Evolutionary conservation across 78 protist genomes (phyloP).

Genomic region (Guillardia theta): DNA sequence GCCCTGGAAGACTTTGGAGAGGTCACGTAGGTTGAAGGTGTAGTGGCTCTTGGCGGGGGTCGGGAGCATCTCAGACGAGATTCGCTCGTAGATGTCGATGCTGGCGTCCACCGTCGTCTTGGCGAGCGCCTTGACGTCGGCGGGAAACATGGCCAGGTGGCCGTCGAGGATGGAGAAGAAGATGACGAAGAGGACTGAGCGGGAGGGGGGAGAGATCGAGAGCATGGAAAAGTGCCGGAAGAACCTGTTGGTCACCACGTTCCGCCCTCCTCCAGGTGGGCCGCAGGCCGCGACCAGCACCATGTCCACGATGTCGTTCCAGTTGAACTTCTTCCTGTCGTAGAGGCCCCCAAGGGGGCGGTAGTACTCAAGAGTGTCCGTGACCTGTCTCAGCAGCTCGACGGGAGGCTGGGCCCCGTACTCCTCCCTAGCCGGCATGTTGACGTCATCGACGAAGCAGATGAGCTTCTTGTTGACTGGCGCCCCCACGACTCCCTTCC

Average conservation of each 20-base stretch:
- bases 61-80: conserved; percentile 59
- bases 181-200: not conserved
- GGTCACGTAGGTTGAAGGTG: conserved; percentile 78
- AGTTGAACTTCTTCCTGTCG: conserved; percentile 43
- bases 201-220: not conserved
- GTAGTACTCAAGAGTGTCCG: not conserved
- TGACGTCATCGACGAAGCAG: conserved; percentile 84
- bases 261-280: conserved; percentile 90
- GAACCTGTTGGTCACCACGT: conserved; percentile 68
- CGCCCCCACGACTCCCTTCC: conserved; percentile 60
- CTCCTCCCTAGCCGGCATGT: conserved; percentile 84
- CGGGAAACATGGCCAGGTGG: not conserved
- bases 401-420: conserved; percentile 89
- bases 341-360: conserved; percentile 65
- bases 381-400: conserved; percentile 73
- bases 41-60: conserved; percentile 79
- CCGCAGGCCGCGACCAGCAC: conserved; percentile 77
- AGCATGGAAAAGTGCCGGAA: conserved; percentile 67
- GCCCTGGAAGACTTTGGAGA: conserved; percentile 76
- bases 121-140: not conserved
- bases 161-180: not conserved
- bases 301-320: conserved; percentile 35
- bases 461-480: conserved; percentile 61
- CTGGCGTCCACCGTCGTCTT: conserved; percentile 14
- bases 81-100: conserved; percentile 41